These are phyloP conservation scores for Auxenochlorella pyrenoidosa DNA, from an alignment of 139 green algal species.

Conservation along the genomic window DNA sequence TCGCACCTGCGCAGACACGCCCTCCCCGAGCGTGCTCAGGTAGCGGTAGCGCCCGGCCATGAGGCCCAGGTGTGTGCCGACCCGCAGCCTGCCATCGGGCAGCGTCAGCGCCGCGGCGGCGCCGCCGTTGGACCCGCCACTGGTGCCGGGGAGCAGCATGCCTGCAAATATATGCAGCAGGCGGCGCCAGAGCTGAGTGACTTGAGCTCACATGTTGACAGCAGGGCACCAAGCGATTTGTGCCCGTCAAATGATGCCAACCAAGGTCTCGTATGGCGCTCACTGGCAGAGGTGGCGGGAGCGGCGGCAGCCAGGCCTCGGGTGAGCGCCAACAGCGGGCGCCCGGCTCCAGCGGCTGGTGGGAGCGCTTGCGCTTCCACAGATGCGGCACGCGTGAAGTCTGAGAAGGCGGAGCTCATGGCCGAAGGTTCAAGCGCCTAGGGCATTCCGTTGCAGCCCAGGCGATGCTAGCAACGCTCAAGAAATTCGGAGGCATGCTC, in stretches of 20 bases:
- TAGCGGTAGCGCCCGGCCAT: constrained; percentile 59
- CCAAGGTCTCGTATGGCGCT: no score
- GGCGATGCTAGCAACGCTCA: no score
- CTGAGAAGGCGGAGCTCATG: no score
- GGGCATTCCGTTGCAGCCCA: no score
- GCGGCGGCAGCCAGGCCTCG: not conserved
- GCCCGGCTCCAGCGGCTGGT: not conserved
- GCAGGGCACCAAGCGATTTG: not conserved
- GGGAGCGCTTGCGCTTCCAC: not conserved
- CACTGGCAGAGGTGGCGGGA: not conserved
- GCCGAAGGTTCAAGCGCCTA: no score
- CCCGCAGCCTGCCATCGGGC: constrained; percentile 47
- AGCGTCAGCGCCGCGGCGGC: constrained; percentile 35
- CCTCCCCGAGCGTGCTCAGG: constrained; percentile 51
- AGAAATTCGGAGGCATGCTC: no score
- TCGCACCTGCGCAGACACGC: constrained; percentile 63
- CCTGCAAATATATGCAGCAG: not conserved
- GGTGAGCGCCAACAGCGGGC: constrained; percentile 15
- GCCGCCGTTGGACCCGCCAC: not conserved
- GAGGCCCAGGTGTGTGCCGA: constrained; percentile 55
- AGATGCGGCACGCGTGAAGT: no score
- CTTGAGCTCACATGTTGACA: not conserved
- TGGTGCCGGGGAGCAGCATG: not conserved
- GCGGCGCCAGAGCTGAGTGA: not conserved
- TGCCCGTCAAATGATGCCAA: no score